phyloP scores from a whole-genome alignment of 106 monocot species.

The Dendrobium chrysotoxum region DNA sequence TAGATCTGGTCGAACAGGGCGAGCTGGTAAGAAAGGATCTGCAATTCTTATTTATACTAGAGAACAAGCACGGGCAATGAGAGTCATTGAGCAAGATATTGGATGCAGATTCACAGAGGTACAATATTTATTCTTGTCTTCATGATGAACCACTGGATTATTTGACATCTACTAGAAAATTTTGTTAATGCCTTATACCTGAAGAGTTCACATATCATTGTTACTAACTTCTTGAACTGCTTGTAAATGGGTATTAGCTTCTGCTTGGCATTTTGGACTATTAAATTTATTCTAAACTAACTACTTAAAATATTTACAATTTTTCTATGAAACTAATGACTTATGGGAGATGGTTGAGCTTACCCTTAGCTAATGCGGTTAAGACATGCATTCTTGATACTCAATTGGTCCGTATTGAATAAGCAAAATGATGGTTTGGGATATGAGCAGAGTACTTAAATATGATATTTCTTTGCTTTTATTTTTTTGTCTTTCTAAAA shows the following conservation, averaged over 20 bases:
- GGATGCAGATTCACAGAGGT: conserved; percentile 84
- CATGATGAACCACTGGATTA: neutral
- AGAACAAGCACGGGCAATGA: conserved; percentile 61
- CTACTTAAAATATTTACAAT: neutral
- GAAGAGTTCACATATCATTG: neutral
- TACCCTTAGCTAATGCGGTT: neutral
- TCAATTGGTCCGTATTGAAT: neutral
- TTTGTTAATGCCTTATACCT: neutral
- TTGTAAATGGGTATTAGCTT: neutral
- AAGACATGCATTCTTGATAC: neutral
- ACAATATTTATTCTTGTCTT: conserved; percentile 1
- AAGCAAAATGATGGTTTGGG: neutral
- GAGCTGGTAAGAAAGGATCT: conserved; percentile 89
- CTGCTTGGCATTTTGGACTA: neutral
- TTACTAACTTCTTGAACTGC: neutral
- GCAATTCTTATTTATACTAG: conserved; percentile 75
- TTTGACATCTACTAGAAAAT: neutral
- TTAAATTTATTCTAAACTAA: neutral
- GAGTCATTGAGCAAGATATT: conserved; percentile 71
- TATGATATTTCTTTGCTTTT: neutral
- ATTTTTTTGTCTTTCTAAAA: neutral
- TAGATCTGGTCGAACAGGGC: conserved; percentile 87
- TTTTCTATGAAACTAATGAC: neutral
- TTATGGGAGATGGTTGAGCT: neutral
- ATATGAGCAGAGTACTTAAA: neutral